Percentiles rank a stretch among this genome's conserved stretches.
Evolutionary conservation across 2,329 filamentous ascomycete genomes (phyloP).

Genomic region (Grosmannia serpens): DNA sequence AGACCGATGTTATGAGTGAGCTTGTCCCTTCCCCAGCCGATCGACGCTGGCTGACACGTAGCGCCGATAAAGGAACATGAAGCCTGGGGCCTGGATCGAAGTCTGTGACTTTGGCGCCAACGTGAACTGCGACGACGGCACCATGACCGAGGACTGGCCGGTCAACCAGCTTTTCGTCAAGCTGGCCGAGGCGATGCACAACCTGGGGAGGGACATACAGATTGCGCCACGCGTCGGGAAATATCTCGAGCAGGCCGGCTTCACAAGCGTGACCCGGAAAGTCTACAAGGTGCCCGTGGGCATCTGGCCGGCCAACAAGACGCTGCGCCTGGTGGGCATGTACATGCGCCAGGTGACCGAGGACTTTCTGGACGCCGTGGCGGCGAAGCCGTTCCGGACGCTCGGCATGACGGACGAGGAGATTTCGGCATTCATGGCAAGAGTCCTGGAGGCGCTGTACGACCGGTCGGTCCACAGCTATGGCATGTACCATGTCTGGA

Average conservation of each 20-base stretch:
- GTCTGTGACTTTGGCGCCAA: slow-evolving; percentile 32
- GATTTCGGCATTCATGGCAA: slow-evolving; percentile 34
- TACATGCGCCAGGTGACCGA: slow-evolving; percentile 15
- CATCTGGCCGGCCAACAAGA: slow-evolving; percentile 30
- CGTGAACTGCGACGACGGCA: slow-evolving; percentile 29
- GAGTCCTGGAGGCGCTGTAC: slow-evolving; percentile 26
- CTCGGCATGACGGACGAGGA: slow-evolving; percentile 23
- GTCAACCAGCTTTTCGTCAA: slow-evolving; percentile 19
- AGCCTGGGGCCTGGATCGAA: slow-evolving; percentile 35
- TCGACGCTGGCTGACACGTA: neutral
- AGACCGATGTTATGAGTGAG: slow-evolving; percentile 5
- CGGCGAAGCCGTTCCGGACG: slow-evolving; percentile 11
- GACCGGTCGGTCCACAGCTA: slow-evolving; percentile 3
- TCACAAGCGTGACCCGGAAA: slow-evolving; percentile 25
- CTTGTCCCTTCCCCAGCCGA: neutral
- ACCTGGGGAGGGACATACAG: slow-evolving; percentile 24
- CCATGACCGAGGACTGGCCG: slow-evolving; percentile 27
- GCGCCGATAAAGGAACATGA: slow-evolving; percentile 25
- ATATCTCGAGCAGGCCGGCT: slow-evolving; percentile 26
- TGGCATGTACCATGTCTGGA: slow-evolving; percentile 9
- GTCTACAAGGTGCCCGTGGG: slow-evolving; percentile 32
- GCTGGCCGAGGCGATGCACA: slow-evolving; percentile 15
- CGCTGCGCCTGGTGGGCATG: slow-evolving; percentile 26
- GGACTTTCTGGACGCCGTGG: slow-evolving; percentile 15
- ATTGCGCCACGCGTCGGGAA: slow-evolving; percentile 19